A percentile compares a stretch with the other conserved stretches of the same genome.
These are phyloP conservation scores for Rhinocladiella mackenziei DNA, from an alignment of 2,329 filamentous ascomycete genomes.

Conservation along the genomic window DNA sequence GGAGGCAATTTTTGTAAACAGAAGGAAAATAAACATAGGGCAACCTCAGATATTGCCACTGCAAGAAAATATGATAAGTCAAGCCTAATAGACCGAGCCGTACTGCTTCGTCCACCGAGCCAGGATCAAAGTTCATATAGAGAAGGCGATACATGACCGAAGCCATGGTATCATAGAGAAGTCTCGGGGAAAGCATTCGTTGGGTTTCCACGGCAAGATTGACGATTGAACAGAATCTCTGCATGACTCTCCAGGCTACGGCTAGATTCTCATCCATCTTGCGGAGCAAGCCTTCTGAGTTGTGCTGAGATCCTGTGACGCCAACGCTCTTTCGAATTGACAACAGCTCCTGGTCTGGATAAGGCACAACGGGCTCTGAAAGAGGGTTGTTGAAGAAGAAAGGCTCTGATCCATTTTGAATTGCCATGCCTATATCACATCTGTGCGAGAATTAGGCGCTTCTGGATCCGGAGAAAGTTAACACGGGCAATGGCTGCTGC, in stretches of 20 bases:
- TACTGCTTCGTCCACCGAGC: slow-evolving; percentile 36
- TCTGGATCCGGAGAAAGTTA: not conserved
- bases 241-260: slow-evolving; percentile 30
- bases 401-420: slow-evolving; percentile 28
- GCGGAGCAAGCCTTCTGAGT: slow-evolving; percentile 16
- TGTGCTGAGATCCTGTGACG: not conserved
- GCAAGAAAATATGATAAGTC: slow-evolving; percentile 40
- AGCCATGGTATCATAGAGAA: slow-evolving; percentile 35
- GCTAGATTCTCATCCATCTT: slow-evolving; percentile 25
- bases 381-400: slow-evolving; percentile 30
- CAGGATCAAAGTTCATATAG: slow-evolving; percentile 31
- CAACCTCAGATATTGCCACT: slow-evolving; percentile 34
- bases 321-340: slow-evolving; percentile 4
- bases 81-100: slow-evolving; percentile 42
- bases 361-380: slow-evolving; percentile 27
- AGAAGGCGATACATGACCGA: slow-evolving; percentile 43
- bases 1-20: slow-evolving; percentile 20
- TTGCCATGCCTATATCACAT: slow-evolving; percentile 32
- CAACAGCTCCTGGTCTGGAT: slow-evolving; percentile 22
- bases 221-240: slow-evolving; percentile 31
- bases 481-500: not conserved
- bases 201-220: slow-evolving; percentile 29
- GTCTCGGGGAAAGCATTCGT: slow-evolving; percentile 25
- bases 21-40: slow-evolving; percentile 24
- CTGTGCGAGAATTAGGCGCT: slow-evolving; percentile 18